These are phyloP conservation scores for Rhytidiadelphus loreus DNA, from an alignment of 225 moss, liverwort and hornwort species.

Conservation along the genomic window DNA sequence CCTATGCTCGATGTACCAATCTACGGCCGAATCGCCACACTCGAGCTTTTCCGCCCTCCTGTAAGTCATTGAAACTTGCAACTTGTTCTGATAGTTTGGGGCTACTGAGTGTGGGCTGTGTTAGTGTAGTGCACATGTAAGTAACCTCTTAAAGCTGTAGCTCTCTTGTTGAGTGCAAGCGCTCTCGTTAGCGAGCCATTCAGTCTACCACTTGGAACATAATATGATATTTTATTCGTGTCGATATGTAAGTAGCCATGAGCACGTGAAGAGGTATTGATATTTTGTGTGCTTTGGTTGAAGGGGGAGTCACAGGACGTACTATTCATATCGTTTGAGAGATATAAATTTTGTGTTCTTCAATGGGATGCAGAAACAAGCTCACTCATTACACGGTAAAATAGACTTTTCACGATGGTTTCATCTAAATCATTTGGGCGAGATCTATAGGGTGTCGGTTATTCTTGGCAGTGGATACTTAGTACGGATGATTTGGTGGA, in stretches of 20 bases:
- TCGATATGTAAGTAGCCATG: not conserved
- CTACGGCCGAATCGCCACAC: slow-evolving; percentile 90
- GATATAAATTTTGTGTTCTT: slow-evolving; percentile 98
- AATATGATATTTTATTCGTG: not conserved
- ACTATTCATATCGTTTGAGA: slow-evolving; percentile 92
- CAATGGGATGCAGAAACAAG: slow-evolving; percentile 92
- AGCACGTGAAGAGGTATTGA: not conserved
- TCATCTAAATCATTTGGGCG: not conserved
- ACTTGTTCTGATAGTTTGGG: not conserved
- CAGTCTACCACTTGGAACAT: not conserved
- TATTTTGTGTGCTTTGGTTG: slow-evolving; percentile 5
- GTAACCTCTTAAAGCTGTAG: not conserved
- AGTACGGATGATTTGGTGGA: slow-evolving; percentile 2
- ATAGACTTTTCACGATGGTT: not conserved
- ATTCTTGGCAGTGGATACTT: not conserved
- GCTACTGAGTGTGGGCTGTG: not conserved
- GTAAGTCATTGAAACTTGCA: slow-evolving; percentile 23
- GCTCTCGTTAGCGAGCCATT: not conserved
- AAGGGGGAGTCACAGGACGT: slow-evolving; percentile 98
- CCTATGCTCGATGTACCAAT: slow-evolving; percentile 98
- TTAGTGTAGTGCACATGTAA: not conserved
- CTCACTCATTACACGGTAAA: slow-evolving; percentile 73
- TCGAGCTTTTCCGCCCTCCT: slow-evolving; percentile 94
- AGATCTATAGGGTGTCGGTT: not conserved
- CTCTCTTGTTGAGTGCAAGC: not conserved